These are phyloP conservation scores for Fusarium pseudocircinatum DNA, from an alignment of 2,329 filamentous ascomycete species.

Conservation along the genomic window DNA sequence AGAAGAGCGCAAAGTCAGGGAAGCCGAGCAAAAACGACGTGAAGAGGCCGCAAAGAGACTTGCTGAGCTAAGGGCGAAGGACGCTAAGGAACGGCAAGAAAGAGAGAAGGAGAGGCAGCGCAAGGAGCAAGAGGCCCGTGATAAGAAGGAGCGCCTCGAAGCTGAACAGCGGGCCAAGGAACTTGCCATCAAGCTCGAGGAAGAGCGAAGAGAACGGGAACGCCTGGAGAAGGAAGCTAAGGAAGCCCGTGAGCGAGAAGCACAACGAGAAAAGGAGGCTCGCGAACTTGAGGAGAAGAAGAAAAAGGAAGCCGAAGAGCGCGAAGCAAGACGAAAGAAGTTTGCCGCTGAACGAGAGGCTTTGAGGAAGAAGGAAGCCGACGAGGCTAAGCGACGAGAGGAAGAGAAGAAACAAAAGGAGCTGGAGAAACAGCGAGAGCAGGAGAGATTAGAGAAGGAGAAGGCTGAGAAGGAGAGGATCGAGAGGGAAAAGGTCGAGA, in stretches of 20 bases:
- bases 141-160: constrained; percentile 44
- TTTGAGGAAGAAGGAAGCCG: constrained; percentile 37
- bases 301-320: constrained; percentile 52
- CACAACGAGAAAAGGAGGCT: constrained; percentile 56
- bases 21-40: constrained; percentile 68
- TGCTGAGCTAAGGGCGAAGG: constrained; percentile 66
- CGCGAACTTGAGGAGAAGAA: constrained; percentile 38
- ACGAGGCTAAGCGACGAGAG: constrained; percentile 35
- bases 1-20: constrained; percentile 69
- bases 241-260: constrained; percentile 49
- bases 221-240: constrained; percentile 56
- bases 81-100: constrained; percentile 58
- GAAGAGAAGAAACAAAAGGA: constrained; percentile 53
- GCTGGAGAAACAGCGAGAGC: constrained; percentile 46
- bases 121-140: constrained; percentile 49
- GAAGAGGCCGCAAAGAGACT: constrained; percentile 64
- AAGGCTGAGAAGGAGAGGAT: constrained; percentile 23
- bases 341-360: constrained; percentile 35
- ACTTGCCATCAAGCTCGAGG: constrained; percentile 50
- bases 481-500: constrained; percentile 43
- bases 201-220: constrained; percentile 53
- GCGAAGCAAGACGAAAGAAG: constrained; percentile 49
- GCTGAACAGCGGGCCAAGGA: constrained; percentile 44
- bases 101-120: constrained; percentile 51
- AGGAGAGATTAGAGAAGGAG: constrained; percentile 52